Evolutionary conservation across 202 grass and related monocot species (phyloP).

Genomic region (Eragrostis tef): DNA sequence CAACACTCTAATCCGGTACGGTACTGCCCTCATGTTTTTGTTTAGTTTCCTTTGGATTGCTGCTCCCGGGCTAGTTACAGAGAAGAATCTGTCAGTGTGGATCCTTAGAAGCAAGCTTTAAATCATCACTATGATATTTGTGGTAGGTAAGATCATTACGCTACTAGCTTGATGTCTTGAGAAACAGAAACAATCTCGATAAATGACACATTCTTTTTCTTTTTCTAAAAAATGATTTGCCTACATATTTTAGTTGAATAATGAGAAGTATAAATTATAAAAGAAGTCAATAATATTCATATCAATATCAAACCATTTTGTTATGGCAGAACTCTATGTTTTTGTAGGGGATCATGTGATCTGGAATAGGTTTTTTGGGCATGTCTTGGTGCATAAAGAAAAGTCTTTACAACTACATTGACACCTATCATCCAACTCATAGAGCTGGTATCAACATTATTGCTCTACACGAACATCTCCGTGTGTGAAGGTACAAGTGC

Average conservation of each 20-base stretch:
- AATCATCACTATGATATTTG: constrained; percentile 60
- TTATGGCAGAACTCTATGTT: neutral
- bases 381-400: constrained; percentile 92
- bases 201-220: no score
- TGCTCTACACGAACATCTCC: constrained; percentile 72
- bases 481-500: constrained; percentile 55
- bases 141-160: constrained; percentile 34
- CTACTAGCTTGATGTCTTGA: neutral
- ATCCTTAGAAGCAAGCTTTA: constrained; percentile 51
- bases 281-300: no score
- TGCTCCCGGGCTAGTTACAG: constrained; percentile 40
- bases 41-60: constrained; percentile 62
- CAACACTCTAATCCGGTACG: constrained; percentile 58
- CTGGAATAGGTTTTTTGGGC: constrained; percentile 63
- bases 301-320: neutral
- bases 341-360: constrained; percentile 62
- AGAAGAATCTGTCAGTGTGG: constrained; percentile 56
- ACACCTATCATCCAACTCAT: constrained; percentile 74
- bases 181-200: no score
- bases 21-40: constrained; percentile 59
- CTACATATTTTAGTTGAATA: no score
- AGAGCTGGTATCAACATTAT: constrained; percentile 63
- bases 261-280: no score
- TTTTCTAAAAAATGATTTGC: no score
- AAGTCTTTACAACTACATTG: constrained; percentile 80